Conservation (phyloP, 1,284 basidiomycete genomes). For the Trametes pubescens region DNA sequence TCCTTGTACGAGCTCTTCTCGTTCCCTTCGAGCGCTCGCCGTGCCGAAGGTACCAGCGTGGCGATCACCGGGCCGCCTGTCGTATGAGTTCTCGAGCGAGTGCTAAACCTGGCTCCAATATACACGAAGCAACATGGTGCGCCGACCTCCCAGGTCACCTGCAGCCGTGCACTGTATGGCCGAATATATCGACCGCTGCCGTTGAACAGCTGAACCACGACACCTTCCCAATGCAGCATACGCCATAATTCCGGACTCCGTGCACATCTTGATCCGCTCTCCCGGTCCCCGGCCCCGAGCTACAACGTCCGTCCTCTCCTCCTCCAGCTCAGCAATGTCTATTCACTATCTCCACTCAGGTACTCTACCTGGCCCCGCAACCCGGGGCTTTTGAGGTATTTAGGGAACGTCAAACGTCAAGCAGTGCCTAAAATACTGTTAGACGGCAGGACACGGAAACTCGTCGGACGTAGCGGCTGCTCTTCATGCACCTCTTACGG, state of each 20-base stretch:
- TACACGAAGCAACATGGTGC: background rate
- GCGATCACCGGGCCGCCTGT: background rate
- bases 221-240: conserved; percentile 2
- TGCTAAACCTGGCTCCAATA: background rate
- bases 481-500: background rate
- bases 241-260: conserved; percentile 10
- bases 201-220: conserved; percentile 12
- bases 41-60: background rate
- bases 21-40: background rate
- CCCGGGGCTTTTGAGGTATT: background rate
- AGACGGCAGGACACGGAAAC: conserved; percentile 7
- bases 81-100: background rate
- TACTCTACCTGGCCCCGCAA: background rate
- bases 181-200: background rate
- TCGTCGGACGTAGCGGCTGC: conserved; percentile 21
- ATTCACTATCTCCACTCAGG: background rate
- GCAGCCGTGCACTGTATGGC: background rate
- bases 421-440: conserved; percentile 3
- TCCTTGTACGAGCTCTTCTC: background rate
- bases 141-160: background rate
- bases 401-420: background rate
- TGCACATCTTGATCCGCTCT: conserved; percentile 14
- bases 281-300: background rate
- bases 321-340: background rate
- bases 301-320: background rate